A percentile compares a stretch with the other conserved stretches of the same genome.
Evolutionary conservation across 2,329 filamentous ascomycete species (phyloP).

Genomic region (Trichoderma sp.): DNA sequence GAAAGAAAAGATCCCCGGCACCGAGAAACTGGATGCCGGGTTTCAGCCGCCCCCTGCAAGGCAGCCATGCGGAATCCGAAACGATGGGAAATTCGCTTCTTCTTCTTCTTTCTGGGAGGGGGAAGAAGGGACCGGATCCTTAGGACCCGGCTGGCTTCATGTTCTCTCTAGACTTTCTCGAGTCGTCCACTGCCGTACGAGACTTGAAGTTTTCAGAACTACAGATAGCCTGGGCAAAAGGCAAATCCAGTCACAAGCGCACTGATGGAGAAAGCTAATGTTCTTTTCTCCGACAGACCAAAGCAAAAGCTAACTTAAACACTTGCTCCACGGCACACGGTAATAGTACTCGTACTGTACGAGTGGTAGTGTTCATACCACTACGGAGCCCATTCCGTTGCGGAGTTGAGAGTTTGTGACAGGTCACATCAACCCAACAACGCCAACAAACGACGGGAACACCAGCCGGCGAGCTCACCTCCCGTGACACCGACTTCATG

Average conservation of each 20-base stretch:
- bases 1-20: neutral
- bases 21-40: constrained; percentile 7
- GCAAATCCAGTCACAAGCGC: neutral
- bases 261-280: neutral
- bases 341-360: neutral
- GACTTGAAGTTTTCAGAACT: neutral
- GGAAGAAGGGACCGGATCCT: neutral
- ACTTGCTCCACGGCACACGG: neutral
- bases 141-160: neutral
- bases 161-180: neutral
- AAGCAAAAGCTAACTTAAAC: neutral
- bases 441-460: neutral
- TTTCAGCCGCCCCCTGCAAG: neutral
- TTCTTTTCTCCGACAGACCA: neutral
- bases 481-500: constrained; percentile 7
- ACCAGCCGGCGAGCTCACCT: neutral
- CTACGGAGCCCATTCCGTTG: neutral
- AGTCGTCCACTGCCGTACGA: neutral
- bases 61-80: constrained; percentile 16
- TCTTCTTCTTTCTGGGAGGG: neutral
- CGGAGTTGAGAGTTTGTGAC: neutral
- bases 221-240: neutral
- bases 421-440: neutral
- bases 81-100: constrained; percentile 11
- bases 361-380: neutral